Percentiles rank a stretch among this genome's conserved stretches.
phyloP scores from a whole-genome alignment of 2,329 filamentous ascomycete genomes.

The Helotiales sp. region DNA sequence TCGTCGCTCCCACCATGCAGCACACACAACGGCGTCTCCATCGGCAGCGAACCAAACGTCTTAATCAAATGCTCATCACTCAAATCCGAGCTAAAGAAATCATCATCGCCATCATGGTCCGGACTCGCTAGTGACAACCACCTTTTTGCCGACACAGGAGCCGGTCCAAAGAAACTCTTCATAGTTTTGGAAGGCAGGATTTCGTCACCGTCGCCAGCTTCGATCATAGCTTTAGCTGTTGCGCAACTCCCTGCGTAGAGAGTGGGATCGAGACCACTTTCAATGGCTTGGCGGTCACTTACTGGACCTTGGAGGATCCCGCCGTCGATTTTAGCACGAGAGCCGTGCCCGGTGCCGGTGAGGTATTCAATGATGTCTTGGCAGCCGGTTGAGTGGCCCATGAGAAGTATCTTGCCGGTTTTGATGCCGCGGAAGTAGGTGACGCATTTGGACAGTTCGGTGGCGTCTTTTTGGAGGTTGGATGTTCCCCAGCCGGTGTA shows the following conservation, averaged over 20 bases:
- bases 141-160: constrained; percentile 59
- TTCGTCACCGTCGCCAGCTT: constrained; percentile 49
- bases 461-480: constrained; percentile 53
- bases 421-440: constrained; percentile 52
- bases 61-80: constrained; percentile 52
- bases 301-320: constrained; percentile 70
- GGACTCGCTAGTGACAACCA: constrained; percentile 64
- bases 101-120: constrained; percentile 62
- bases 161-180: constrained; percentile 40
- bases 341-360: constrained; percentile 37
- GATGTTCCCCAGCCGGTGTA: constrained; percentile 49
- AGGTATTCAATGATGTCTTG: constrained; percentile 73
- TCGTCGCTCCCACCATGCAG: constrained; percentile 57
- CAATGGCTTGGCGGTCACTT: constrained; percentile 63
- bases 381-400: constrained; percentile 73
- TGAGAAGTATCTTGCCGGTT: constrained; percentile 62
- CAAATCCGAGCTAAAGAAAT: constrained; percentile 71
- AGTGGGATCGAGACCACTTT: constrained; percentile 45
- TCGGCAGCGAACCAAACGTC: constrained; percentile 61
- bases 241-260: constrained; percentile 43
- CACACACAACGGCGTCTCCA: constrained; percentile 52
- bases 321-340: constrained; percentile 57
- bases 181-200: constrained; percentile 46
- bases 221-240: constrained; percentile 50
- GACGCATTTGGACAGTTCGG: constrained; percentile 55